A percentile compares a stretch with the other conserved stretches of the same genome.
These are phyloP conservation scores for Salisapilia sapeloensis DNA, from an alignment of 352 stramenopile species.

Conservation along the genomic window DNA sequence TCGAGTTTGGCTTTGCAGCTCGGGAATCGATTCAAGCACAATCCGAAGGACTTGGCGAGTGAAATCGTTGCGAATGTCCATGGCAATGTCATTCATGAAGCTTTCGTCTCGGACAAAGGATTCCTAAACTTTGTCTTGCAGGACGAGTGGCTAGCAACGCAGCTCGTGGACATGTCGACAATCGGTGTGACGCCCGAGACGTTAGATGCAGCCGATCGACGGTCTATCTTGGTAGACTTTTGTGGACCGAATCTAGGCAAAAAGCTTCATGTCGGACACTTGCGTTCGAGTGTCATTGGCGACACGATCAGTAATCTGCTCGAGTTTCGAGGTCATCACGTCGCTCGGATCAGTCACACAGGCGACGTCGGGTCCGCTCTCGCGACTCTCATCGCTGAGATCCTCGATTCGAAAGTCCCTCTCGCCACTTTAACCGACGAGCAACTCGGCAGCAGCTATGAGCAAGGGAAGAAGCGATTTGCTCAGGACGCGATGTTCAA, in stretches of 20 bases:
- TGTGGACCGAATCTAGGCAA: conserved; percentile 72
- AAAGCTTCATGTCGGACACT: conserved; percentile 69
- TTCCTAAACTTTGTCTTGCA: conserved; percentile 67
- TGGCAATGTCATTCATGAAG: conserved; percentile 9
- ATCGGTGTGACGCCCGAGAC: conserved; percentile 13
- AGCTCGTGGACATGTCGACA: conserved; percentile 42
- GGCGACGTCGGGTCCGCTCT: conserved; percentile 63
- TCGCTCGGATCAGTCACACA: conserved; percentile 58
- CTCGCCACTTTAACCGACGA: conserved; percentile 33
- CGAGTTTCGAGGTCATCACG: conserved; percentile 58
- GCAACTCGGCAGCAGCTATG: conserved; percentile 48
- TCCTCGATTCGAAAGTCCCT: conserved; percentile 29
- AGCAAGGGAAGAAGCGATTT: conserved; percentile 37
- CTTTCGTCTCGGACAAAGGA: conserved; percentile 43
- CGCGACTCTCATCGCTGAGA: conserved; percentile 53
- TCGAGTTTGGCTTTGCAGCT: conserved; percentile 46
- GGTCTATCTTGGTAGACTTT: conserved; percentile 62
- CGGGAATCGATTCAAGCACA: conserved; percentile 18
- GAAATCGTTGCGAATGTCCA: conserved; percentile 9
- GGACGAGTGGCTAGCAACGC: conserved; percentile 46
- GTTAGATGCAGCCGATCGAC: conserved; percentile 5
- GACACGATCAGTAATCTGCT: conserved; percentile 70
- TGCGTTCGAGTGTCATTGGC: conserved; percentile 63
- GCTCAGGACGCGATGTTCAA: conserved; percentile 30
- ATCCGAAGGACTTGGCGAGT: conserved; percentile 20